Evolutionary conservation across 176 grass and related monocot species (phyloP).

Genomic region (Puya raimondii): DNA sequence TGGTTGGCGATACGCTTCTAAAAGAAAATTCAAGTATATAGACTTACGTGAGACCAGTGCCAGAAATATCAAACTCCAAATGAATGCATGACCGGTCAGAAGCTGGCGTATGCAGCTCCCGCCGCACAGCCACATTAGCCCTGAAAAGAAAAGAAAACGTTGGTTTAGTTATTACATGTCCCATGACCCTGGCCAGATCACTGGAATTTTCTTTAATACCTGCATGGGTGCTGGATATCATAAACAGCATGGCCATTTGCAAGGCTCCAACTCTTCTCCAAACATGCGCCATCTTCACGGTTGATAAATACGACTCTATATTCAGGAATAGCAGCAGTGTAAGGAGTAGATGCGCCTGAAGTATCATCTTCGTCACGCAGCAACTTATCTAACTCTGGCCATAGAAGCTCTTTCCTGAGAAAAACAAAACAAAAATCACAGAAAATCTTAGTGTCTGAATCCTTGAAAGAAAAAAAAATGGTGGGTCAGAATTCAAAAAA

Average conservation of each 20-base stretch:
- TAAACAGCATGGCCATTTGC: conserved; percentile 59
- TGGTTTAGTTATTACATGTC: neutral
- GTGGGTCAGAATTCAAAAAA: neutral
- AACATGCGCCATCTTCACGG: conserved; percentile 30
- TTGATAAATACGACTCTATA: conserved; percentile 70
- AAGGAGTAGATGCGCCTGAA: conserved; percentile 42
- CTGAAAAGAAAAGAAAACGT: conserved; percentile 26
- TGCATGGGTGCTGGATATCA: conserved; percentile 78
- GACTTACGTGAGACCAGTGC: conserved; percentile 74
- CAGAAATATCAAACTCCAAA: conserved; percentile 78
- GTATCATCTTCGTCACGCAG: conserved; percentile 63
- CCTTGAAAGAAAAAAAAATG: neutral
- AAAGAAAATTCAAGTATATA: too few species aligned
- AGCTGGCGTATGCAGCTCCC: conserved; percentile 71
- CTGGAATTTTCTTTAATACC: conserved; percentile 33
- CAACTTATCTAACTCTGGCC: conserved; percentile 69
- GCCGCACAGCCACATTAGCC: conserved; percentile 71
- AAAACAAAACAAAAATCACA: neutral
- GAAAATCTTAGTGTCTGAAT: neutral
- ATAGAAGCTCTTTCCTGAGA: conserved; percentile 72
- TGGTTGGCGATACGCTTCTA: too few species aligned
- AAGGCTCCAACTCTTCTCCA: conserved; percentile 57
- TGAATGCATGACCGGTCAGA: conserved; percentile 89
- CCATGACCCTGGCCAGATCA: neutral
- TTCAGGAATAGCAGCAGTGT: conserved; percentile 87